Evolutionary conservation across 2,329 filamentous ascomycete genomes (phyloP), one percentile per base, ranked within the genome.

Genomic region (Thyridium curvatum): DNA sequence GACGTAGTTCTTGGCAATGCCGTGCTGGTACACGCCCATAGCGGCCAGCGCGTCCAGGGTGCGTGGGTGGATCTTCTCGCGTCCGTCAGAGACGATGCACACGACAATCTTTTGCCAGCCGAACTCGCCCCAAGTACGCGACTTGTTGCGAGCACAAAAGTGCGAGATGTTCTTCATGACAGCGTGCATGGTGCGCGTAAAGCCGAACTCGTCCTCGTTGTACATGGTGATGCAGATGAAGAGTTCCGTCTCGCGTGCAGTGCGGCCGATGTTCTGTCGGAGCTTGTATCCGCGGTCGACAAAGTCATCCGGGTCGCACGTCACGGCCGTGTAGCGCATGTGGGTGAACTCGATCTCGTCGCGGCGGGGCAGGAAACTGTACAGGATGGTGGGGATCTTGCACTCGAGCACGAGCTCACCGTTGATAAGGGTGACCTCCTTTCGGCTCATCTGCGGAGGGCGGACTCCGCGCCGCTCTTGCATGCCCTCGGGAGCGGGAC

Each of bases 51-150:
- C 93, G 58, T 98, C 94, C 1, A 98, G 75, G 0, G 93, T 97
- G 41, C 93, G 77, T 12, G 89, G 88, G 58, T 98, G 88, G 26
- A 98, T 91, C 63, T 69, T 89, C 48, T 86, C 82, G 53, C 94
- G 84, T 16, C 93, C 93, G 58, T 98, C 93, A 2, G 89, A 90
- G 42, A 98, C 90, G 55, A 98, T 86, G 58, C 89, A 96, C 1
- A 98, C 91, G 1, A 98, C 93, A 54, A 98, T 96, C 70, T 98
- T 98, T 64, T 98, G 88, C 93, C 93, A 98, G 4, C 93, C 93
- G 38, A 87, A 80, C 51, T 95, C 94, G 30, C 93, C 94, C 93
- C 93, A 98, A 0, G 90, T 97, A 42, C 93, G 79, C 6, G 89
- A 95, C 60, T 93, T 91, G 39, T 83, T 85, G 38, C 93, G 82